These are phyloP conservation scores for Raffaelea arxii DNA, from an alignment of 2,329 filamentous ascomycete genomes.

Conservation along the genomic window DNA sequence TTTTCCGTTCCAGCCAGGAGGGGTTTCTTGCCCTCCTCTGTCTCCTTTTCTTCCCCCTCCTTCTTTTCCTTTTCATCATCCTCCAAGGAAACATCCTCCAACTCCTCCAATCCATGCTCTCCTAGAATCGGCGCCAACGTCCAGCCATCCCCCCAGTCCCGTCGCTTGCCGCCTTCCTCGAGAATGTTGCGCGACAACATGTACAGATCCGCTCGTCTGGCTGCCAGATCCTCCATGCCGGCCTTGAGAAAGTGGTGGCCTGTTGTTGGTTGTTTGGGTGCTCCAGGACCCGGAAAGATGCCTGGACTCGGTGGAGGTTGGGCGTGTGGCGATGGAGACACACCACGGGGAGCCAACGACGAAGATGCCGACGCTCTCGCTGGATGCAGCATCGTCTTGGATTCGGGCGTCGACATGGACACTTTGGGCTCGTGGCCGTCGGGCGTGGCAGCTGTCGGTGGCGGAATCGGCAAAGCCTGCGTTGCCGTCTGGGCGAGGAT, in stretches of 20 bases:
- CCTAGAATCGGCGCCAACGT: constrained; percentile 43
- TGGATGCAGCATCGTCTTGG: constrained; percentile 62
- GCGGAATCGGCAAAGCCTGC: constrained; percentile 55
- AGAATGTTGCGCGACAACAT: constrained; percentile 71
- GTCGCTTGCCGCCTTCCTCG: constrained; percentile 60
- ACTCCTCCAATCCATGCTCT: constrained; percentile 29
- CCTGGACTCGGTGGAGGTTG: constrained; percentile 34
- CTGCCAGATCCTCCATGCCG: constrained; percentile 74
- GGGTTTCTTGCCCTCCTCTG: constrained; percentile 25
- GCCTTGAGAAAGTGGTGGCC: constrained; percentile 43
- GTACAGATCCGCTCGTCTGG: constrained; percentile 72
- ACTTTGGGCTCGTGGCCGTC: constrained; percentile 49
- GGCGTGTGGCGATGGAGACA: constrained; percentile 25
- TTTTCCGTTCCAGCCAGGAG: constrained; percentile 40
- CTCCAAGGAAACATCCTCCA: constrained; percentile 29
- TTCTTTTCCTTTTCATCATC: constrained; percentile 44
- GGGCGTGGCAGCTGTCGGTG: constrained; percentile 38
- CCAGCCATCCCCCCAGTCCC: constrained; percentile 74
- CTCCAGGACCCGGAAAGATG: constrained; percentile 40
- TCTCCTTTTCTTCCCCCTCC: constrained; percentile 34
- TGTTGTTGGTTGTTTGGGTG: constrained; percentile 28
- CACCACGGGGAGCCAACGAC: constrained; percentile 41
- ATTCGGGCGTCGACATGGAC: constrained; percentile 54
- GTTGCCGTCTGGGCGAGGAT: constrained; percentile 67
- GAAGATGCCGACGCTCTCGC: constrained; percentile 53